These are phyloP conservation scores for Vigna nakashimae DNA, from an alignment of 306 rosid species.

Conservation along the genomic window DNA sequence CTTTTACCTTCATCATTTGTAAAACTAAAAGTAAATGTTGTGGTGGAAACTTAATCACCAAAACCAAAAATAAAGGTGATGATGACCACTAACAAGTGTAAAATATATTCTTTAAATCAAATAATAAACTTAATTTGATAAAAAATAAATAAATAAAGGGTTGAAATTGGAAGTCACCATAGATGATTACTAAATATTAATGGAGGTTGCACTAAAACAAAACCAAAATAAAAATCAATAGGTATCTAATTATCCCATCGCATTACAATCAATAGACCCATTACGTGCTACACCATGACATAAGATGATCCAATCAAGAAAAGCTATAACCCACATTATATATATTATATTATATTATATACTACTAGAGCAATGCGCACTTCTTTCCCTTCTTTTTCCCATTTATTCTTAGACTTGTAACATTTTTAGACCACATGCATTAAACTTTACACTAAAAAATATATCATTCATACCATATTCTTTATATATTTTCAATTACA, in stretches of 20 bases:
- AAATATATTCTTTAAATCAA: not conserved
- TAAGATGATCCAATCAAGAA: slow-evolving; percentile 15
- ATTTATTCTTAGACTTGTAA: not conserved
- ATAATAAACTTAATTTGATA: not conserved
- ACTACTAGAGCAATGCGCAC: slow-evolving; percentile 27
- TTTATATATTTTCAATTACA: no score
- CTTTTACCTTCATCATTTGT: no score
- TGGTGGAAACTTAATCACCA: slow-evolving; percentile 4
- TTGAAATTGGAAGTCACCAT: slow-evolving; percentile 6
- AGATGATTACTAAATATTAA: slow-evolving; percentile 16
- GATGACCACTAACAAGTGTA: not conserved
- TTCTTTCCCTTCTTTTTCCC: not conserved
- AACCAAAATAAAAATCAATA: slow-evolving; percentile 17
- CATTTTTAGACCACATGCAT: not conserved
- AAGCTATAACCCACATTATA: slow-evolving; percentile 1
- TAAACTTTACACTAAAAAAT: not conserved
- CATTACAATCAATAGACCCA: slow-evolving; percentile 19
- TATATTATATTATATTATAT: not conserved
- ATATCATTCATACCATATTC: no score
- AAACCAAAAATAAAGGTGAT: slow-evolving; percentile 9
- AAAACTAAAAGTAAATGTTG: slow-evolving; percentile 11
- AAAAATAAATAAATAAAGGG: not conserved
- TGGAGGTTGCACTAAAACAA: slow-evolving; percentile 35
- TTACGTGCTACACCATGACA: slow-evolving; percentile 27
- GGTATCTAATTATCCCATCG: slow-evolving; percentile 16